These are phyloP conservation scores for Thamnidium elegans DNA, from an alignment of 192 early-diverging fungal genomes.

Conservation along the genomic window DNA sequence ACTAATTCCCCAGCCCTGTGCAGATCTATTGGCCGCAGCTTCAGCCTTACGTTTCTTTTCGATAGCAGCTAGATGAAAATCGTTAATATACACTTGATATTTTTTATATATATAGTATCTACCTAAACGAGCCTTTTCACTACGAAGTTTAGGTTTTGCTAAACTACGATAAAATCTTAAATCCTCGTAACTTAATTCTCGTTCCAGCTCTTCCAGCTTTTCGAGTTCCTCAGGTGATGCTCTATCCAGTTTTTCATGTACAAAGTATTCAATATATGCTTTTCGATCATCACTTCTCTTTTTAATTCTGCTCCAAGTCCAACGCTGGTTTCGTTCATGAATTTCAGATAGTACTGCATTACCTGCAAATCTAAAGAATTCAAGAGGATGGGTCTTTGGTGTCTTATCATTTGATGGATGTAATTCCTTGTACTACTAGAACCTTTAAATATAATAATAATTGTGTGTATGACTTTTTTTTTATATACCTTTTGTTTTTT, in stretches of 20 bases:
- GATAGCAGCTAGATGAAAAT: slow-evolving; percentile 23
- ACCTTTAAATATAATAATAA: not conserved
- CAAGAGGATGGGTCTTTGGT: slow-evolving; percentile 77
- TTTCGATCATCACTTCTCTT: slow-evolving; percentile 80
- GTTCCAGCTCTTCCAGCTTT: slow-evolving; percentile 67
- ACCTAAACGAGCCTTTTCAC: slow-evolving; percentile 66
- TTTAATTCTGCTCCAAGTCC: slow-evolving; percentile 81
- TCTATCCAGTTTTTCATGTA: slow-evolving; percentile 49
- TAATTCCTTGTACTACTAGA: slow-evolving; percentile 72
- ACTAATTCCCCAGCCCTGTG: slow-evolving; percentile 51
- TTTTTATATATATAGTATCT: not conserved
- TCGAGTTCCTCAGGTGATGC: slow-evolving; percentile 44
- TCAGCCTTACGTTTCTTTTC: slow-evolving; percentile 29
- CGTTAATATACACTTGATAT: not conserved
- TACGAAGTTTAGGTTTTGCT: slow-evolving; percentile 67
- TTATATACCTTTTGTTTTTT: slow-evolving; percentile 63
- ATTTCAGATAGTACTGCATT: slow-evolving; percentile 82
- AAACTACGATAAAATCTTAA: slow-evolving; percentile 82
- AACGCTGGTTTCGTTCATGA: slow-evolving; percentile 76
- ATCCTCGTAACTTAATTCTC: slow-evolving; percentile 82
- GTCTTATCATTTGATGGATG: slow-evolving; percentile 79
- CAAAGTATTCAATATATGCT: slow-evolving; percentile 75
- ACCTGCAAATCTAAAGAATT: slow-evolving; percentile 80
- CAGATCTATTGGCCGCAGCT: slow-evolving; percentile 28
- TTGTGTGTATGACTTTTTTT: not conserved